Base-by-base conservation (phyloP, 2,329 filamentous ascomycete genomes). In the Mollisia scopiformis region DNA sequence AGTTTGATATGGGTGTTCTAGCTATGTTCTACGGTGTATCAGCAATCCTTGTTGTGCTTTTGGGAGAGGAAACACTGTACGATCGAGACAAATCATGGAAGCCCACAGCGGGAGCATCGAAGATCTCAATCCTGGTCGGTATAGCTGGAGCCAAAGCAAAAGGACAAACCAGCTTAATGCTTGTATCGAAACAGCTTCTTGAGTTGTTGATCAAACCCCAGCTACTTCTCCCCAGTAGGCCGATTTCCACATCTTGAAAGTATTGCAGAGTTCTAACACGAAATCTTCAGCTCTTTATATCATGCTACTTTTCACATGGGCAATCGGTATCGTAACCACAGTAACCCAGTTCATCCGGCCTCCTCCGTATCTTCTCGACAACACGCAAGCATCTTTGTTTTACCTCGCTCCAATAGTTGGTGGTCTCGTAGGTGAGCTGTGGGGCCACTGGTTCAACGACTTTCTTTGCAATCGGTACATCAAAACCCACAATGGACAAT, bases 361-460 rank as follows among this genome's bases (percentile, higher is more conserved):
- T 61, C 64, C 11, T 59, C 64, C 46, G 35, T 71, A 71, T 52
- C 65, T 65, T 4, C 69, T 69, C 52, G 53, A 55, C 25, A 56
- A 62, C 30, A 66, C 59, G 11, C 58, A 64, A 5, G 56, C 65
- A 30, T 66, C 63, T 14, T 68, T 62, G 33, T 59, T 67, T 27
- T 73, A 71, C 62, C 69, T 73, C 55, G 69, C 69, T 4, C 70
- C 70, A 8, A 62, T 72, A 19, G 58, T 71, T 2, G 68, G 61
- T 1, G 68, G 68, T 5, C 43, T 61, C 6, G 52, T 69, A 21
- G 71, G 68, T n/a, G 71, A 73, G 57, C 11, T 66, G 11, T 67
- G 69, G 28, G 70, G 72, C 7, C 68, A 72, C 37, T 70, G 59
- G 55, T 69, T 73, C 53, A 72, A 73, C 53, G 71, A 73, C 50